Percentiles rank a stretch among this genome's conserved stretches.
phyloP scores from a whole-genome alignment of 306 rosid species.

The Malus orientalis region DNA sequence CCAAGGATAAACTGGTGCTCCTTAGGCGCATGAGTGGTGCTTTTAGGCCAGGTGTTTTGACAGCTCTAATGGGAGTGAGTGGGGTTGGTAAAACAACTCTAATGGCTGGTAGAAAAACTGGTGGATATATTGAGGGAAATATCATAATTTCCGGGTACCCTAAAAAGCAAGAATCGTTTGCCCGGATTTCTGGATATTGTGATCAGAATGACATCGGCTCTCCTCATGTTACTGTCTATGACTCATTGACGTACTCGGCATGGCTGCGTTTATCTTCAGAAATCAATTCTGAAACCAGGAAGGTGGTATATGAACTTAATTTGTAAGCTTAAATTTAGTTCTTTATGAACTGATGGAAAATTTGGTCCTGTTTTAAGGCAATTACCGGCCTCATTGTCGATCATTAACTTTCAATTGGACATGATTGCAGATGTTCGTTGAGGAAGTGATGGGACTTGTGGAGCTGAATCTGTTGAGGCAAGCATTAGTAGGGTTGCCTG shows the following conservation, averaged over 20 bases:
- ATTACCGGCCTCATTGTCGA: neutral
- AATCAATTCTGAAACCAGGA: conserved; percentile 39
- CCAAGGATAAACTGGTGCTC: conserved; percentile 65
- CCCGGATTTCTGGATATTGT: conserved; percentile 86
- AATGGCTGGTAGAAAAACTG: conserved; percentile 86
- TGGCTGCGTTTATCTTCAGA: conserved; percentile 65
- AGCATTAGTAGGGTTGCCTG: conserved; percentile 46
- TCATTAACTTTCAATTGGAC: neutral
- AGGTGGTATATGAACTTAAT: conserved; percentile 25
- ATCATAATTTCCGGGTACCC: conserved; percentile 74
- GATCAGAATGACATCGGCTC: conserved; percentile 57
- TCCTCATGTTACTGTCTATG: conserved; percentile 41
- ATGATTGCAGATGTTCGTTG: conserved; percentile 38
- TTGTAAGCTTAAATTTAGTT: neutral
- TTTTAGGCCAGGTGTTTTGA: conserved; percentile 86
- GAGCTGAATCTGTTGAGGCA: conserved; percentile 36
- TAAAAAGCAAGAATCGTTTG: conserved; percentile 84
- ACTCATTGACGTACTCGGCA: conserved; percentile 63
- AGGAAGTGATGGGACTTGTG: conserved; percentile 52
- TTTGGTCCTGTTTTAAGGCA: neutral
- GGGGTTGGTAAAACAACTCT: conserved; percentile 98
- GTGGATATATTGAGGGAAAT: conserved; percentile 70
- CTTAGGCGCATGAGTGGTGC: conserved; percentile 73
- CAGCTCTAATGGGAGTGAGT: conserved; percentile 91
- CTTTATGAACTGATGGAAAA: neutral